These are phyloP conservation scores for Candolleomyces efflorescens DNA, from an alignment of 768 basidiomycete species.

Conservation along the genomic window DNA sequence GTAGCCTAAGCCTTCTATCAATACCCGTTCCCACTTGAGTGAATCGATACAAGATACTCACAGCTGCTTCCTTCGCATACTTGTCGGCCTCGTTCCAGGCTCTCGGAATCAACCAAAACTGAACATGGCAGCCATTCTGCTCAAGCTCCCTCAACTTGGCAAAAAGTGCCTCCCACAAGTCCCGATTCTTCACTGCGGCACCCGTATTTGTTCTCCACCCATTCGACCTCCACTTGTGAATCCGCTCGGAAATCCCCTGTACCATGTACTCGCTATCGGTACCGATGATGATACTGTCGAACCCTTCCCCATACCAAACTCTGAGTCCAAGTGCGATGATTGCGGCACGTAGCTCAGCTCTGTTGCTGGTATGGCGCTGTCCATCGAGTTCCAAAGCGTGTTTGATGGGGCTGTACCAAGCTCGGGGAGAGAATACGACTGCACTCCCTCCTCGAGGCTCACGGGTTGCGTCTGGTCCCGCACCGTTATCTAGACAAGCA, in stretches of 20 bases:
- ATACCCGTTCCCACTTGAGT: too few relatives aligned
- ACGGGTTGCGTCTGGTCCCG: background rate
- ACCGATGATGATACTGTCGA: conserved; percentile 6
- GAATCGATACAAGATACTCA: background rate
- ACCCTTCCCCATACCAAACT: background rate
- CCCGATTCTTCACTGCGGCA: conserved; percentile 4
- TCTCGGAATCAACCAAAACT: conserved; percentile 4
- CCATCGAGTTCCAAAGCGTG: background rate
- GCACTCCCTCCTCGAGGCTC: conserved; percentile 10
- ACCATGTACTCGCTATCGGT: conserved; percentile 10
- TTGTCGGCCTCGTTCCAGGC: conserved; percentile 5
- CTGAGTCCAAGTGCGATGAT: conserved; percentile 3
- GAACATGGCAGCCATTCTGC: background rate
- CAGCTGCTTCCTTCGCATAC: conserved; percentile 6
- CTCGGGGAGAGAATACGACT: conserved; percentile 5
- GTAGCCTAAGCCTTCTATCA: background rate
- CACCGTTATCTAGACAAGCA: conserved; percentile 9
- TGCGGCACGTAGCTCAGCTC: conserved; percentile 8
- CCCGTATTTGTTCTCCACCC: conserved; percentile 8
- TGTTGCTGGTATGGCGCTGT: conserved; percentile 5
- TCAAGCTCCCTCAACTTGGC: background rate
- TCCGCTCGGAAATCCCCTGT: conserved; percentile 7
- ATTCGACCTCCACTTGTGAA: conserved; percentile 7
- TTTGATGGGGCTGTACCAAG: background rate
- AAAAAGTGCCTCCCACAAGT: background rate